Base-by-base conservation (phyloP, 2,329 filamentous ascomycete genomes). In the Paecilomyces sp. region DNA sequence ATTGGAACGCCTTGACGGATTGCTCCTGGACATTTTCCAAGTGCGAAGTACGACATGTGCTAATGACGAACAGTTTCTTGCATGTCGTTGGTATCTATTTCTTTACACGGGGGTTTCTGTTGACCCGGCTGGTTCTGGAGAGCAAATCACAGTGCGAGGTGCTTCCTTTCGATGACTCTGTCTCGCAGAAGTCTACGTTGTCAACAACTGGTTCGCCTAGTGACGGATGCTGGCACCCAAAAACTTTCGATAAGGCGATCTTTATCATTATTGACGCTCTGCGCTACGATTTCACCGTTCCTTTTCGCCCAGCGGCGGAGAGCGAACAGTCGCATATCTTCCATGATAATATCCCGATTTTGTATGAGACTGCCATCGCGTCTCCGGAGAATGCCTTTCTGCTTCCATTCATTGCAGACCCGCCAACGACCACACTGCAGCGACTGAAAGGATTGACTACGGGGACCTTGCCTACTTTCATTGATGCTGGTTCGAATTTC, bases 281-380 rank as follows among this genome's bases (percentile, higher is more conserved):
- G 60, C 88, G 94, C 61, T 99, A 99, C 76, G 94, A 99, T 75
- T 99, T 99, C 68, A 95, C 93, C 0, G 85, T 97, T 11, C 94
- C 94, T 0, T 88, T 89, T 61, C 75, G 81, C 66, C 70, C 77
- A 55, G 79, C 78, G 34, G 69, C 75, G 8, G 70, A 76, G 57
- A 70, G 71, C 56, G 77, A 81, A 34, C 66, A 72, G 51, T 76
- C 81, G 12, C 84, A 85, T 62, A 78, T 88, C 61, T 99, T 91
- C 74, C 92, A 97, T 75, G 89, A 99, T 72, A 89, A 92, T 5
- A 84, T 99, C 34, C 90, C 92, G 0, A 85, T 96, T 57, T 79
- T 97, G 28, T 88, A 97, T 78, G 90, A 96, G 68, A 92, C 88
- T 11, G 89, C 93, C 0, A 77, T 87, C 60, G 79, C 85, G 60